Conservation (phyloP, 805 yeast genomes). For the Wickerhamiella azymoides region DNA sequence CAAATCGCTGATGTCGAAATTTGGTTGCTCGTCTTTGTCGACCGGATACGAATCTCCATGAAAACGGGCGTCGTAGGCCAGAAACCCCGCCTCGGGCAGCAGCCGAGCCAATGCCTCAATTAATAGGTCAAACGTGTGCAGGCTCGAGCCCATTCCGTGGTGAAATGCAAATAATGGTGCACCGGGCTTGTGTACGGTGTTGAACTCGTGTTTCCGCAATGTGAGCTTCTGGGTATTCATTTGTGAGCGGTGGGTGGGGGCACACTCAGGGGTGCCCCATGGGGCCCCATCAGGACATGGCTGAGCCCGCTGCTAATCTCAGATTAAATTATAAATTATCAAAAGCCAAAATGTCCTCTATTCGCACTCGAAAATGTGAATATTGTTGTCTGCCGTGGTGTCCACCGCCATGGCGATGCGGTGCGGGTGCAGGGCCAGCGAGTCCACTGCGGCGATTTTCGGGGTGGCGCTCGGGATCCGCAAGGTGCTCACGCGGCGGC, state of each 20-base stretch:
- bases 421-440: slow-evolving; percentile 79
- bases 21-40: slow-evolving; percentile 20
- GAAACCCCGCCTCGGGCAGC: slow-evolving; percentile 41
- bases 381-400: slow-evolving; percentile 20
- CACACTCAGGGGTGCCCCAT: slow-evolving; percentile 59
- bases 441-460: slow-evolving; percentile 31
- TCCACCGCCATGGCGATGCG: slow-evolving; percentile 84
- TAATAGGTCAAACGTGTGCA: slow-evolving; percentile 58
- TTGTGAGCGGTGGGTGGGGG: slow-evolving; percentile 56
- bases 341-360: not conserved
- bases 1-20: slow-evolving; percentile 38
- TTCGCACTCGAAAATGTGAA: slow-evolving; percentile 10
- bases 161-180: slow-evolving; percentile 57
- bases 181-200: slow-evolving; percentile 40
- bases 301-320: no score
- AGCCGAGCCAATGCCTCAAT: slow-evolving; percentile 23
- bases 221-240: slow-evolving; percentile 32
- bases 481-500: slow-evolving; percentile 53
- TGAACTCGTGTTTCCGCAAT: slow-evolving; percentile 7
- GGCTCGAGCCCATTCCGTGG: slow-evolving; percentile 94
- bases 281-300: no score
- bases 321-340: not conserved
- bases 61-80: slow-evolving; percentile 71
- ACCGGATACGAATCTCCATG: slow-evolving; percentile 47
- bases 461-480: slow-evolving; percentile 28